These are phyloP conservation scores for Mycena sp. DNA, from an alignment of 1,284 basidiomycete genomes.

Conservation along the genomic window DNA sequence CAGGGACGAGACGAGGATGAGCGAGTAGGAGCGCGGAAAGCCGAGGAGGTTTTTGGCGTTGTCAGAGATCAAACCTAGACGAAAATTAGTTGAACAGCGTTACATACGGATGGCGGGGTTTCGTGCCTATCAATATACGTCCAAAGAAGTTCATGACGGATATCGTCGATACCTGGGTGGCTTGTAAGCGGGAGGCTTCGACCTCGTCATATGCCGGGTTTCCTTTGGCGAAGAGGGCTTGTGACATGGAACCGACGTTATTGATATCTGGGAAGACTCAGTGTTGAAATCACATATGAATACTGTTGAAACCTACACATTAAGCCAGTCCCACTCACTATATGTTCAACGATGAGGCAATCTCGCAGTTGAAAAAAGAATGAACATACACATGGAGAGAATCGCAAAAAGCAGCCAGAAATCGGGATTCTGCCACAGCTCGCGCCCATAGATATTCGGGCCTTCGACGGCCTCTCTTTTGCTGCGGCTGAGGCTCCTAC, in stretches of 20 bases:
- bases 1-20: conserved; percentile 69
- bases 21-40: conserved; percentile 76
- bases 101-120: background rate
- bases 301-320: conserved; percentile 78
- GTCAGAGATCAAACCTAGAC: conserved; percentile 74
- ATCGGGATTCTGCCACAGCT: conserved; percentile 30
- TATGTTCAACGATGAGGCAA: conserved; percentile 1
- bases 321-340: conserved; percentile 89
- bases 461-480: conserved; percentile 20
- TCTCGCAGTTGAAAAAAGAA: conserved; percentile 1
- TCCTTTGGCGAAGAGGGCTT: conserved; percentile 80
- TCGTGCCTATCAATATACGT: conserved; percentile 84
- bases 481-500: conserved; percentile 22
- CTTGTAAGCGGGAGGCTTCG: conserved; percentile 81
- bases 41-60: conserved; percentile 61
- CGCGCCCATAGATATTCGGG: conserved; percentile 34
- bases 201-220: conserved; percentile 71
- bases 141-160: conserved; percentile 88
- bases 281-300: conserved; percentile 5
- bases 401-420: conserved; percentile 68
- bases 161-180: conserved; percentile 86
- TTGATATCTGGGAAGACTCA: conserved; percentile 76
- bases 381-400: conserved; percentile 70
- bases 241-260: conserved; percentile 93
- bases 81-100: background rate